Conservation (phyloP, 1,139 yeast genomes). For the Yamadazyma sp. region DNA sequence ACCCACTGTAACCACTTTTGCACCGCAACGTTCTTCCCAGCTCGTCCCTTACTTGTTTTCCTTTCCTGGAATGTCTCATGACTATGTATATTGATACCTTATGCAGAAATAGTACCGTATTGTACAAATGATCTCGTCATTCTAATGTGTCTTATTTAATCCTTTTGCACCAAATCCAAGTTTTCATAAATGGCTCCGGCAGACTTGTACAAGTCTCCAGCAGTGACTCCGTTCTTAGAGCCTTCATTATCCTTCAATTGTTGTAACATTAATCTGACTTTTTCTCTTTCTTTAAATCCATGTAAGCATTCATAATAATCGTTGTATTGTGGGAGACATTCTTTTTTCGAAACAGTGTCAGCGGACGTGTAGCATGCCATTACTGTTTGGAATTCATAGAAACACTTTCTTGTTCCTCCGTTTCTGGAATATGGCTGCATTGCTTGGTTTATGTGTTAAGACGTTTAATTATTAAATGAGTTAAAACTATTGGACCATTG, state of each 20-base stretch:
- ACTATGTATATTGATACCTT: constrained; percentile 4
- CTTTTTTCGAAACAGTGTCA: constrained; percentile 42
- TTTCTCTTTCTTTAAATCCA: constrained; percentile 50
- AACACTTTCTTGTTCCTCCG: constrained; percentile 53
- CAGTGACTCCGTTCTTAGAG: constrained; percentile 41
- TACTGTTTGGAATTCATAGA: constrained; percentile 49
- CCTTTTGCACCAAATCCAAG: constrained; percentile 41
- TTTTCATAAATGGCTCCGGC: constrained; percentile 47
- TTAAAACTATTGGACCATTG: constrained; percentile 13
- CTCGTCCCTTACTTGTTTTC: too few species aligned
- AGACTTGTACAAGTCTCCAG: constrained; percentile 45
- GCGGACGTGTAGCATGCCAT: constrained; percentile 50
- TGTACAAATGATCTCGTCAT: not conserved
- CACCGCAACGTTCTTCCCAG: too few species aligned
- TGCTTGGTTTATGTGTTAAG: not conserved
- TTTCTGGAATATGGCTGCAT: constrained; percentile 54
- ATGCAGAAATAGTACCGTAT: constrained; percentile 5
- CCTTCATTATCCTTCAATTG: constrained; percentile 48
- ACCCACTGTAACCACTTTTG: too few species aligned
- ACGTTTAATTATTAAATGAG: constrained; percentile 10
- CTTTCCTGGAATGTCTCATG: too few species aligned
- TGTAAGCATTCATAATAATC: constrained; percentile 53
- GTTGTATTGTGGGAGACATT: constrained; percentile 46
- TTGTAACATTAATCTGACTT: constrained; percentile 45
- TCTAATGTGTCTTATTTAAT: constrained; percentile 4